phyloP scores from a whole-genome alignment of 352 stramenopile genomes.

The Vaucheria bursata region DNA sequence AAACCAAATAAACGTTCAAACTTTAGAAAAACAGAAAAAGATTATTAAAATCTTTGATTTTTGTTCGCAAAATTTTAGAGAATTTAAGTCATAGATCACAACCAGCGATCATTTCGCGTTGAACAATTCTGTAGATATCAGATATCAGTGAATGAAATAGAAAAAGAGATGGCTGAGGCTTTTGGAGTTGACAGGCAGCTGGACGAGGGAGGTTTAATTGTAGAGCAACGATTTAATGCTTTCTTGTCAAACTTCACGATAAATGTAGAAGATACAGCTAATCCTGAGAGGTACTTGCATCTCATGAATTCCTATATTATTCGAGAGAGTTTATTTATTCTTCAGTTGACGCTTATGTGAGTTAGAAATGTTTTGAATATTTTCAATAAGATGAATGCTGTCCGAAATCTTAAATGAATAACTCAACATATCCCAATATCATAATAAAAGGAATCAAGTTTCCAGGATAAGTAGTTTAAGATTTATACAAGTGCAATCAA shows the following conservation, averaged over 20 bases:
- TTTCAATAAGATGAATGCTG: neutral
- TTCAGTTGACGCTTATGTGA: constrained; percentile 33
- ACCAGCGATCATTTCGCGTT: neutral
- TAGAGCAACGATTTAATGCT: constrained; percentile 32
- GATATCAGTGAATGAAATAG: too few relatives aligned
- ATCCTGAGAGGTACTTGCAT: constrained; percentile 18
- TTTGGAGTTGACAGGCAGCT: constrained; percentile 14
- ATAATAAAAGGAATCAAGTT: too few relatives aligned
- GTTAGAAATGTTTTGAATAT: constrained; percentile 12
- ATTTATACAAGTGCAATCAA: too few relatives aligned
- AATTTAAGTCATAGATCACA: too few relatives aligned
- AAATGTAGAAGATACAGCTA: constrained; percentile 31
- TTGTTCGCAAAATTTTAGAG: too few relatives aligned
- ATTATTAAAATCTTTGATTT: too few relatives aligned
- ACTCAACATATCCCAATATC: too few relatives aligned
- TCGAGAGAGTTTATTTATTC: constrained; percentile 31
- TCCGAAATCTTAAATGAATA: too few relatives aligned
- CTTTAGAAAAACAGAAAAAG: too few relatives aligned
- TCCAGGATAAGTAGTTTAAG: too few relatives aligned
- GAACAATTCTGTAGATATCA: too few relatives aligned
- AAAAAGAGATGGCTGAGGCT: neutral
- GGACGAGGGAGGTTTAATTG: constrained; percentile 41
- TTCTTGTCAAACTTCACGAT: constrained; percentile 44
- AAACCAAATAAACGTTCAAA: too few relatives aligned
- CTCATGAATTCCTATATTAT: constrained; percentile 29